Evolutionary conservation across 2,329 filamentous ascomycete genomes (phyloP).

Genomic region (Biscogniauxia sp.): DNA sequence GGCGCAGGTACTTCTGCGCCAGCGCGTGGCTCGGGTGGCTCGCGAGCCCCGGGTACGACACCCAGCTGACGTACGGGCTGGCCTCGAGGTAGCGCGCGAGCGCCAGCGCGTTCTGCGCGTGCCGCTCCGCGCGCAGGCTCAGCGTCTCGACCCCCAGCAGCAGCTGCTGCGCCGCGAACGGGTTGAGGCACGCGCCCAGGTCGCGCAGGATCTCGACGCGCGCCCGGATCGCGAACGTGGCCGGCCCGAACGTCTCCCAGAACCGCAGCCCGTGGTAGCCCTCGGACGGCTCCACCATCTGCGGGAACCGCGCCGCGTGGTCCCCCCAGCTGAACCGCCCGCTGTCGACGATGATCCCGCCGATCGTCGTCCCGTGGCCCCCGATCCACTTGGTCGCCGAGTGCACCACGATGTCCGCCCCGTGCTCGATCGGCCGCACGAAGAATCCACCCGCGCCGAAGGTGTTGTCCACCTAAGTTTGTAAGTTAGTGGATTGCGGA

Average conservation of each 20-base stretch:
- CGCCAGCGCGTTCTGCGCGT: slow-evolving; percentile 77
- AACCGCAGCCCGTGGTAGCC: slow-evolving; percentile 94
- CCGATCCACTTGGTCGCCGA: slow-evolving; percentile 97
- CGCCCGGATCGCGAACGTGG: slow-evolving; percentile 79
- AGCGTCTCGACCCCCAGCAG: slow-evolving; percentile 88
- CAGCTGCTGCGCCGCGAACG: slow-evolving; percentile 90
- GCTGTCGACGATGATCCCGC: slow-evolving; percentile 79
- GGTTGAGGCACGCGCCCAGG: slow-evolving; percentile 77
- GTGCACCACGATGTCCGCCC: slow-evolving; percentile 91
- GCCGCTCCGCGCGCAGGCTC: slow-evolving; percentile 79
- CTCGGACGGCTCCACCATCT: slow-evolving; percentile 83
- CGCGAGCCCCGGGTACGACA: slow-evolving; percentile 86
- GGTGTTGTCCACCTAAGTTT: slow-evolving; percentile 77
- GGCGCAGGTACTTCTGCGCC: slow-evolving; percentile 82
- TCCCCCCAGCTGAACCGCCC: slow-evolving; percentile 95
- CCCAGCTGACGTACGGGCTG: slow-evolving; percentile 84
- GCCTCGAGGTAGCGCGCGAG: slow-evolving; percentile 81
- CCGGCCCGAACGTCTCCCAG: slow-evolving; percentile 84
- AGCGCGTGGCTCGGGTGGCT: slow-evolving; percentile 75
- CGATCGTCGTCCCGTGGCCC: slow-evolving; percentile 90
- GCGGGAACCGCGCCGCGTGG: slow-evolving; percentile 80
- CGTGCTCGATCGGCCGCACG: slow-evolving; percentile 80
- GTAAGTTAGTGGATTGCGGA: background rate
- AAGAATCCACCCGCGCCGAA: slow-evolving; percentile 94
- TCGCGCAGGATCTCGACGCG: slow-evolving; percentile 91